These are phyloP conservation scores for Ramaria rubella DNA, from an alignment of 768 basidiomycete species.

Conservation along the genomic window DNA sequence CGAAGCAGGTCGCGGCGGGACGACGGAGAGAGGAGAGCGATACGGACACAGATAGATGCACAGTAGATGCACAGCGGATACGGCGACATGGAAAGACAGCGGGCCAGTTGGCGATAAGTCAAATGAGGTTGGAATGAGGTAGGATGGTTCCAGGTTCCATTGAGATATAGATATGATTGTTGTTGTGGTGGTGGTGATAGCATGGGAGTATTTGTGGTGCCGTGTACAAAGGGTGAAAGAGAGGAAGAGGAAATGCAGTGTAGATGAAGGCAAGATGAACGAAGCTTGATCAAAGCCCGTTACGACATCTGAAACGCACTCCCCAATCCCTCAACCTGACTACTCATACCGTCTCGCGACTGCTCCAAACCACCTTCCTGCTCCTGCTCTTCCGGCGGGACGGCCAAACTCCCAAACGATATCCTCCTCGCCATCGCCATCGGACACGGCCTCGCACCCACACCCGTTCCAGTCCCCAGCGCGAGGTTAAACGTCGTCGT, in stretches of 20 bases:
- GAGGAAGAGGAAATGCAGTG: too few species aligned
- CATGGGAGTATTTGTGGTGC: not conserved
- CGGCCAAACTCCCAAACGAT: constrained; percentile 52
- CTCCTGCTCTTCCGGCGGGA: constrained; percentile 34
- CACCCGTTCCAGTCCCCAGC: too few species aligned
- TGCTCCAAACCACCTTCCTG: constrained; percentile 13
- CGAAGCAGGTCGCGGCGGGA: too few species aligned
- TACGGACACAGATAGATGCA: not conserved
- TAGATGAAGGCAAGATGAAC: not conserved
- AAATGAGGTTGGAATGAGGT: too few species aligned
- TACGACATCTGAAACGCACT: constrained; percentile 68
- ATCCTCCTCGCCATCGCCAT: constrained; percentile 45
- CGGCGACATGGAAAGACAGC: not conserved
- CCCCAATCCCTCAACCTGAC: too few species aligned
- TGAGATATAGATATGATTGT: not conserved
- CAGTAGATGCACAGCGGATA: not conserved
- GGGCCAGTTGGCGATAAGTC: constrained; percentile 4
- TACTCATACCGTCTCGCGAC: too few species aligned
- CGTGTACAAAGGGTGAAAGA: not conserved
- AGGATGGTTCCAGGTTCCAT: too few species aligned
- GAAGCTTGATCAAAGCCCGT: constrained; percentile 10
- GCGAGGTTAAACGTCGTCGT: constrained; percentile 25
- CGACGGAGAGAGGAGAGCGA: not conserved
- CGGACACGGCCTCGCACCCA: not conserved
- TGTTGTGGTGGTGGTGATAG: too few species aligned